Base-by-base conservation (phyloP, 2,329 filamentous ascomycete species). In the Phialophora chinensis region DNA sequence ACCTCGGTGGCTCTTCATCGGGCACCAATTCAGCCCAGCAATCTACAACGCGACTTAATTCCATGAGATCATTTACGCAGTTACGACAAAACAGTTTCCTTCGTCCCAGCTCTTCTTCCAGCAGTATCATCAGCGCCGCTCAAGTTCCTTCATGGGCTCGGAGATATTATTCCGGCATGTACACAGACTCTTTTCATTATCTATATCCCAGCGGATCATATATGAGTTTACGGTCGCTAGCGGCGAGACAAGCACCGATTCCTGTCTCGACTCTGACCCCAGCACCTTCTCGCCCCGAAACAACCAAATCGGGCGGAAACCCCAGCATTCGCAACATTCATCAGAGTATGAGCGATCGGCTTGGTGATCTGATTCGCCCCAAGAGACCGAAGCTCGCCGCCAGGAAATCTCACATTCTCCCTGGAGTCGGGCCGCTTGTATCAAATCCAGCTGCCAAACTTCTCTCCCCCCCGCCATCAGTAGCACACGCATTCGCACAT, bases 161-260 rank as follows among this genome's bases (percentile, higher is more conserved):
- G 71, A 79, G 91, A 17, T 93, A 92, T 77, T 93, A 93, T 75
- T 74, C 72, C 11, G 71, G 71, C 38, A 62, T 70, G 35, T 73
- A 73, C 62, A 67, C 56, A 25, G 68, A 73, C 27, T 69, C 70
- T 2, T 72, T 73, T 49, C 64, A 69, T 17, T 67, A 66, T 60
- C 61, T 73, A 31, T 66, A 69, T 60, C 44, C 66, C 27, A 71
- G 60, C 50, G 58, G 58, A 25, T 70, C 70, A 29, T 64, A 68
- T 17, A 23, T 66, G 1, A 71, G 63, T 66, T 42, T 68, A n/a
- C 55, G 60, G 12, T 57, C 66, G 52, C 47, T 62, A 50, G 65
- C 68, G 20, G 35, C 42, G 58, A n/a, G 42, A 23, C 42, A 29
- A 42, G 52, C 62, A 47, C 59, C 59, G 8, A 54, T 66, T 66